Percentiles rank a stretch among this genome's conserved stretches.
Evolutionary conservation across 2,329 filamentous ascomycete genomes (phyloP).

Genomic region (Penicillium sp.): DNA sequence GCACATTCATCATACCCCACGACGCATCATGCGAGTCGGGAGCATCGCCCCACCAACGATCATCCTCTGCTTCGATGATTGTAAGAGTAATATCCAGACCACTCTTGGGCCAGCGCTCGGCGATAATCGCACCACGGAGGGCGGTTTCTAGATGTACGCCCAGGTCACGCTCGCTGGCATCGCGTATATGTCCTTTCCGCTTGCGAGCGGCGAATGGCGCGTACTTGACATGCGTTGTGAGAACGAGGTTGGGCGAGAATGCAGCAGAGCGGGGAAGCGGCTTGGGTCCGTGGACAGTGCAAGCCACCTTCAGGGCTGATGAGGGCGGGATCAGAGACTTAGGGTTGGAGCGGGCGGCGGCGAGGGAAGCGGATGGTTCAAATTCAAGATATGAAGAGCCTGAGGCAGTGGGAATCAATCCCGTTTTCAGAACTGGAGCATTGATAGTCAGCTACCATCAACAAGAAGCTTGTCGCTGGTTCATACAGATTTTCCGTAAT

Average conservation of each 20-base stretch:
- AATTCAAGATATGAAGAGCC: conserved; percentile 72
- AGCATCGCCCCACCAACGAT: conserved; percentile 63
- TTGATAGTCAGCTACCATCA: conserved; percentile 19
- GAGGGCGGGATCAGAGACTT: conserved; percentile 53
- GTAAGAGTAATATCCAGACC: conserved; percentile 94
- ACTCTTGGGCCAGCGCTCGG: conserved; percentile 97
- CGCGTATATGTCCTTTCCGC: conserved; percentile 80
- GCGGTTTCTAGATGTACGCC: conserved; percentile 90
- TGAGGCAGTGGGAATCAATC: conserved; percentile 86
- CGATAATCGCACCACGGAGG: conserved; percentile 82
- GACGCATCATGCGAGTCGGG: conserved; percentile 56
- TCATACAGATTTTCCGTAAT: conserved; percentile 82
- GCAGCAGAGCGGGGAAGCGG: conserved; percentile 85
- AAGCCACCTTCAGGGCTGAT: conserved; percentile 82
- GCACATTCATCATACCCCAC: conserved; percentile 87
- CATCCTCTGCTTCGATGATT: conserved; percentile 88
- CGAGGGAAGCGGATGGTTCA: conserved; percentile 49
- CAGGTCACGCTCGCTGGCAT: conserved; percentile 82
- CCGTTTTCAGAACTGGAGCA: conserved; percentile 76
- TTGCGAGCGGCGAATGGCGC: conserved; percentile 86
- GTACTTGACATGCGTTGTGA: conserved; percentile 94
- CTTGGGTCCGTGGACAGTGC: conserved; percentile 88
- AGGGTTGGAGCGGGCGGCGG: conserved; percentile 44
- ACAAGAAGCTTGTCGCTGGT: background rate
- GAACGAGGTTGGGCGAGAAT: conserved; percentile 87